Base-by-base conservation (phyloP, 228 moss, liverwort and hornwort species). In the Sphagnum fallax region DNA sequence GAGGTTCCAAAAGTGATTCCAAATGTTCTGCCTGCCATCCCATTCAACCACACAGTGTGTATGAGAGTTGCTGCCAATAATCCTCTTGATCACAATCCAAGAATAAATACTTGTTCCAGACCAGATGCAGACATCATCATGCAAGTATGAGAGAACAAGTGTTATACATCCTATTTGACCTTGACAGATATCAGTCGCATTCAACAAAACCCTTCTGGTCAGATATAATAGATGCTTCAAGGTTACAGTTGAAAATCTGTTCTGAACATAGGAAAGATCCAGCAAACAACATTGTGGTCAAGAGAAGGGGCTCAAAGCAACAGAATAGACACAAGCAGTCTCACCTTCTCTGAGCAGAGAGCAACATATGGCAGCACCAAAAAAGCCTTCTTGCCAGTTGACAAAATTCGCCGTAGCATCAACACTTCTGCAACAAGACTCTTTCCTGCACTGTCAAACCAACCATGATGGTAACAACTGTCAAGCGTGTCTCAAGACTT, bases 281-380 rank as follows among this genome's bases (percentile, higher is more conserved):
- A 32, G 32, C 2, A 32, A 32, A 32, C 32, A 32, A 32, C 32
- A 32, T 32, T 32, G 32, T 32, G 32, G 2, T 32, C 32, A 32
- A 32, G 32, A 32, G 32, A 32, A 32, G 32, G 32, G 32, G 32
- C 32, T 32, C 32, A 32, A 32, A 32, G 32, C 32, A 32, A 32
- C 32, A 32, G 32, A 32, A 32, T 3, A 32, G 32, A 32, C 32
- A 32, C 32, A 32, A 32, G 65, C 65, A 65, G 65, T 11, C 47
- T 52, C 75, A 92, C 96, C 89, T 97, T 97, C 79, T 97, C 93
- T 55, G 91, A 84, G 75, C 96, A 97, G 70, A 97, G 84, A 6
- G 96, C 91, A 16, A 97, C 91, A 70, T 91, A 97, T 5, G 96
- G 96, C 69, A 97, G 85, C 65, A 97, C 96, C 65, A 97, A 76